phyloP scores from a whole-genome alignment of 345 rosid species.

The Heritiera littoralis region DNA sequence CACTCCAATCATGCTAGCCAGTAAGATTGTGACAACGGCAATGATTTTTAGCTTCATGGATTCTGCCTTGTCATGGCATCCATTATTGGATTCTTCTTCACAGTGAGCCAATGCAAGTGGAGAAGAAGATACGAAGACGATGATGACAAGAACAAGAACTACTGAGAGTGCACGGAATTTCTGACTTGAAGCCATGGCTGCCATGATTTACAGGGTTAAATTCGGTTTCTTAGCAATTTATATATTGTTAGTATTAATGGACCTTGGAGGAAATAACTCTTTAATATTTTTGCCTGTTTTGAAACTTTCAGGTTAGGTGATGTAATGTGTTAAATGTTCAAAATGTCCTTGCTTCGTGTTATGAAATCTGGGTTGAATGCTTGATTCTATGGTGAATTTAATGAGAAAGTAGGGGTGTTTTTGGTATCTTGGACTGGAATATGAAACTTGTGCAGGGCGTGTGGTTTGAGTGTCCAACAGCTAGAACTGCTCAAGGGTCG shows the following conservation, averaged over 20 bases:
- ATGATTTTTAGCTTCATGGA: conserved; percentile 20
- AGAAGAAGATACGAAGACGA: too few species aligned
- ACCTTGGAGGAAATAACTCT: too few species aligned
- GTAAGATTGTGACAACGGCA: conserved; percentile 22
- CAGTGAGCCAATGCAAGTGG: background rate
- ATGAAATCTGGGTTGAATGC: too few species aligned
- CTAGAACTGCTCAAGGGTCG: too few species aligned
- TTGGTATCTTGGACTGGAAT: background rate
- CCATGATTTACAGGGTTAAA: too few species aligned
- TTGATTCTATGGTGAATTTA: background rate
- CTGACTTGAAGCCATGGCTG: background rate
- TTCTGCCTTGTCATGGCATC: conserved; percentile 8
- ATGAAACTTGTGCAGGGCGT: background rate
- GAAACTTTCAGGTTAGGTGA: too few species aligned
- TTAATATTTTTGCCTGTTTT: too few species aligned
- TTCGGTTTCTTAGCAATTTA: too few species aligned
- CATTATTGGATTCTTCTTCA: background rate
- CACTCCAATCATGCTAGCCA: conserved; percentile 69
- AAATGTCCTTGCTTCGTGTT: too few species aligned
- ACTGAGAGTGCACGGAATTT: background rate
- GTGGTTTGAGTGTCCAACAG: background rate
- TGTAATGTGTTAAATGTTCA: background rate
- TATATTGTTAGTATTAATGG: too few species aligned
- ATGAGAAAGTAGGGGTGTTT: background rate
- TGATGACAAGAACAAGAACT: background rate